Evolutionary conservation across 305 asterid species (phyloP), one percentile per base, ranked within the genome.

Genomic region (Solanum aculeatissimum): DNA sequence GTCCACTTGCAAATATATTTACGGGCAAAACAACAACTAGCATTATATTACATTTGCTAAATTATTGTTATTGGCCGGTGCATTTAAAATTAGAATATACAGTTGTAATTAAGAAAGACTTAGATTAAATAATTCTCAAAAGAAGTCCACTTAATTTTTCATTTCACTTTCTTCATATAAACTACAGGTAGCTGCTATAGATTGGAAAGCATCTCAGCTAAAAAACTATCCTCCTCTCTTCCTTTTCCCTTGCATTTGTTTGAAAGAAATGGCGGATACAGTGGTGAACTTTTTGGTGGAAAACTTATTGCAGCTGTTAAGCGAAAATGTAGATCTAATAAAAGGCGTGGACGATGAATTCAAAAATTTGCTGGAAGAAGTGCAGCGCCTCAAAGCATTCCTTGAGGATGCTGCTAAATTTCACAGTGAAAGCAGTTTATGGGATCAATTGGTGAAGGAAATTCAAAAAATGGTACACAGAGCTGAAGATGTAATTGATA

Each of bases 401-500:
- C 23, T 66, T 3, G 74, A 66, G 8, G 74, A 66, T 66, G 47
- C 25, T 32, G 74, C 74, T 16, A 32, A 66, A 14, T 66, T 32
- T 23, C 74, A 78, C 25, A 78, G 47, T 2, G 83, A 78, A 16
- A 85, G 87, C 55, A 70, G 45, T 1, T 29, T 6, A 16, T 18
- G 74, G 53, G 60, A 79, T 9, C 85, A 82, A 25, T 57, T 90
- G 62, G 86, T 72, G 79, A 88, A 42, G 43, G 85, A 88, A 45
- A 87, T 91, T 29, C 80, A 77, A 65, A 54, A 14, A 58, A 0
- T 27, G 47, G 25, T 66, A 35, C 14, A 16, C 38, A 66, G 35
- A 66, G n/a, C 75, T 35, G 75, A 66, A 0, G 74, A 66, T 66
- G 4, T 0, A 4, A 66, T 35, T 66, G 75, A 66, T 66, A 66